Evolutionary conservation across 2,329 filamentous ascomycete species (phyloP), one percentile per base, ranked within the genome.

Genomic region (Corinectria fuckeliana): DNA sequence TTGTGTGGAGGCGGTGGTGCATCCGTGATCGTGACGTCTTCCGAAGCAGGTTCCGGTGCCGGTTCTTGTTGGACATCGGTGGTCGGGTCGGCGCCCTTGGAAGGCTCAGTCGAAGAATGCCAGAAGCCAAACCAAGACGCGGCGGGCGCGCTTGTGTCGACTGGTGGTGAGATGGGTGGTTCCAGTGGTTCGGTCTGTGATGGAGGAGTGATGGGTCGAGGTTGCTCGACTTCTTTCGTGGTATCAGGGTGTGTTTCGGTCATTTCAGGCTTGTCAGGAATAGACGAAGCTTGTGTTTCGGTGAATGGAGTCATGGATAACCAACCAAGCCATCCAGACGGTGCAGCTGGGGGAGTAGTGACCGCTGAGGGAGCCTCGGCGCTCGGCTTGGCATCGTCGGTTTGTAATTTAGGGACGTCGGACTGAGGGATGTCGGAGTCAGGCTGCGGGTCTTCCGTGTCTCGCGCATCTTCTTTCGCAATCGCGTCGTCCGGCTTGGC

Each of bases 271-370:
- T 9, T 23, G 3, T 56, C 41, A 16, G 59, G 32, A 11, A 7
- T 21, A 16, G 60, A 36, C n/a, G 49, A 44, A 7, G 57, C 18
- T 21, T 68, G 63, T 8, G 65, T 64, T 25, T 72, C 73, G 8
- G 64, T 65, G 30, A 70, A 63, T n/a, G 72, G 68, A 11, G 65
- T 63, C 48, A 61, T 74, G 14, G 69, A 70, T 69, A 84, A 75
- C 85, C 85, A 87, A 28, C 82, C 80, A 14, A 87, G 72, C 85
- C 85, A 88, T 18, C 82, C 78, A 23, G 81, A 79, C 6, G 81
- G 76, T 20, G 76, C 66, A 20, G 66, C 58, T 5, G 71, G 71
- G 11, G 54, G 42, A 32, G 63, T 52, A 42, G 59, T 28, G 7
- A 44, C 6, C 13, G 36, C 20, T 26, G 44, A 18, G 18, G 53